Base-by-base conservation (phyloP, 73 alveolate genomes). In the Stentor coeruleus region DNA sequence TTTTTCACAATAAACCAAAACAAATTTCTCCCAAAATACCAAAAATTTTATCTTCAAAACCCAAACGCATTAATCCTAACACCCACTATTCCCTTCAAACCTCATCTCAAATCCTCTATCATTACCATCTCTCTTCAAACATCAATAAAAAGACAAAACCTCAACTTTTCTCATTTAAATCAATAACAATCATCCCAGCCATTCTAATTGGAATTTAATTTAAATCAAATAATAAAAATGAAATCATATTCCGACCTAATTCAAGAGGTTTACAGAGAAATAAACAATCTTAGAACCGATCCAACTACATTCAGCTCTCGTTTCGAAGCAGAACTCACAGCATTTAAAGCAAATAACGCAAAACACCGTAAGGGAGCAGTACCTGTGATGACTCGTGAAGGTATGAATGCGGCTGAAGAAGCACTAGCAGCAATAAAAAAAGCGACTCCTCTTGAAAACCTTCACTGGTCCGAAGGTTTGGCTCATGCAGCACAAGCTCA, bases 401-500 rank as follows among this genome's bases (percentile, higher is more conserved):
- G 79, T 20, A 26, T 2, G n/a, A 15, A 26, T 15, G 79, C 79
- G 37, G 79, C 79, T 20, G 15, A 73, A 49, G 92, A 86, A 49
- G 89, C 84, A 39, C 73, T 87, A 31, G 30, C 39, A 37, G 73
- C 15, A 2, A 41, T 90, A 38, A 84, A 87, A 72, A 31, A 81
- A n/a, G 26, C 75, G 74, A 88, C 86, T 59, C 88, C 93, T 14
- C 55, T 81, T n/a, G n/a, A 74, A 11, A 82, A 79, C 14, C 73
- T 90, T 60, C 40, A 60, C 28, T 87, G 89, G 84, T 87, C 87
- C 41, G 93, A 90, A 58, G 87, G 83, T 35, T 85, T 94, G 58
- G 86, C 81, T 38, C 81, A 83, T 40, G 96, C 97, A 14, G 90
- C 97, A 42, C 77, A 77, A 59, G 99, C 88, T 77, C 99, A 94